A percentile compares a stretch with the other conserved stretches of the same genome.
Evolutionary conservation across 2,329 filamentous ascomycete genomes (phyloP).

Genomic region (Sporothrix brasiliensis): DNA sequence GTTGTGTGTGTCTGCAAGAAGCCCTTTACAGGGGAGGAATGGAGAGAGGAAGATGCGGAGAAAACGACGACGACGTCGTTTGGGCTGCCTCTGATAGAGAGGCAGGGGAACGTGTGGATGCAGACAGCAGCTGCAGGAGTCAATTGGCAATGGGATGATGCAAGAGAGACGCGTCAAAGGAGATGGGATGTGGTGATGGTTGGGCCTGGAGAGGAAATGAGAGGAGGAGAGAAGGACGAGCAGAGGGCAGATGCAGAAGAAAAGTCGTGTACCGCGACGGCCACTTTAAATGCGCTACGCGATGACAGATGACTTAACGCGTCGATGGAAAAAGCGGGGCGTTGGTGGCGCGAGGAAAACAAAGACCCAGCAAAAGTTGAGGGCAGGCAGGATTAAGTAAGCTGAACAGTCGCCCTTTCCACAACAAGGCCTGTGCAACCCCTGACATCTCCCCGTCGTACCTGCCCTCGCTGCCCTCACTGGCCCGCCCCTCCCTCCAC

Average conservation of each 20-base stretch:
- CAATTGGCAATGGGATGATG: slow-evolving; percentile 15
- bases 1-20: slow-evolving; percentile 19
- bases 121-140: slow-evolving; percentile 15
- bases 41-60: slow-evolving; percentile 19
- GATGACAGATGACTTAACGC: slow-evolving; percentile 32
- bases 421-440: not conserved
- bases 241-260: slow-evolving; percentile 29
- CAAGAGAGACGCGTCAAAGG: not conserved
- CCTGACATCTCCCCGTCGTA: slow-evolving; percentile 2
- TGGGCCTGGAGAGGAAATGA: slow-evolving; percentile 23
- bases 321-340: slow-evolving; percentile 34
- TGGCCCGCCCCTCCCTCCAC: slow-evolving; percentile 11
- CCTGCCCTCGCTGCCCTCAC: not conserved
- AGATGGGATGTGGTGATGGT: slow-evolving; percentile 20
- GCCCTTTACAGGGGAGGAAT: slow-evolving; percentile 32
- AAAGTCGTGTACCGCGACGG: slow-evolving; percentile 34
- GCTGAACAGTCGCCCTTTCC: slow-evolving; percentile 18
- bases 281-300: slow-evolving; percentile 37
- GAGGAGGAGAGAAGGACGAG: slow-evolving; percentile 22
- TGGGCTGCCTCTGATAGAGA: not conserved
- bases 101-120: slow-evolving; percentile 9
- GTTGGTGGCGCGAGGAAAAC: slow-evolving; percentile 32
- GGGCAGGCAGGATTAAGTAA: slow-evolving; percentile 20
- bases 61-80: slow-evolving; percentile 8
- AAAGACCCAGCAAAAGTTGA: slow-evolving; percentile 21